Evolutionary conservation across 148 eudicot genomes (phyloP).

Genomic region (Rhododendron henanense): DNA sequence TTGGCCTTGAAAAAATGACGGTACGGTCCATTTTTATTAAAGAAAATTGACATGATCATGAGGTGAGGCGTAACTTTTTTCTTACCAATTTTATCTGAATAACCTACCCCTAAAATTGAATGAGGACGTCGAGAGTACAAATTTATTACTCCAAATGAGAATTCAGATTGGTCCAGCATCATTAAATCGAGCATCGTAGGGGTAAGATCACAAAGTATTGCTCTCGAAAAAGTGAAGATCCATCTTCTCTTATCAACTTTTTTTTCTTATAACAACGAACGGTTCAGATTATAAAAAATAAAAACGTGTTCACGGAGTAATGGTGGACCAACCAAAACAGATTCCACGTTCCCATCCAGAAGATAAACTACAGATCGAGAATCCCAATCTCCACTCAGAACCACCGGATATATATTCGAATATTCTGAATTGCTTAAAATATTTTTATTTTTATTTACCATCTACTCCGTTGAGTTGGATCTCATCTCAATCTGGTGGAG

Average conservation of each 20-base stretch:
- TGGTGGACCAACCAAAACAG: neutral
- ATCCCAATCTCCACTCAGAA: neutral
- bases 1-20: too few species aligned
- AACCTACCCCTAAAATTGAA: too few species aligned
- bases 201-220: too few species aligned
- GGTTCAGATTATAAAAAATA: neutral
- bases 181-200: too few species aligned
- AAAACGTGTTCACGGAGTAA: neutral
- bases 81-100: too few species aligned
- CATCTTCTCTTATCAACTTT: too few species aligned
- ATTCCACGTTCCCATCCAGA: neutral
- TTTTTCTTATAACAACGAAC: neutral
- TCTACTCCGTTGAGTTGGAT: neutral
- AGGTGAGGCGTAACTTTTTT: neutral
- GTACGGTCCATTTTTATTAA: neutral
- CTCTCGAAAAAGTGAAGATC: too few species aligned
- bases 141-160: neutral
- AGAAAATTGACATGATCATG: neutral
- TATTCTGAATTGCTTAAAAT: constrained; percentile 20
- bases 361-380: neutral
- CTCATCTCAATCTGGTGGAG: constrained; percentile 21
- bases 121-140: too few species aligned
- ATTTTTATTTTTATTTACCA: neutral
- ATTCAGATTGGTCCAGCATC: neutral
- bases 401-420: constrained; percentile 61